Conservation (phyloP, 1,284 basidiomycete species). For the Sanghuangporus sanghuang region DNA sequence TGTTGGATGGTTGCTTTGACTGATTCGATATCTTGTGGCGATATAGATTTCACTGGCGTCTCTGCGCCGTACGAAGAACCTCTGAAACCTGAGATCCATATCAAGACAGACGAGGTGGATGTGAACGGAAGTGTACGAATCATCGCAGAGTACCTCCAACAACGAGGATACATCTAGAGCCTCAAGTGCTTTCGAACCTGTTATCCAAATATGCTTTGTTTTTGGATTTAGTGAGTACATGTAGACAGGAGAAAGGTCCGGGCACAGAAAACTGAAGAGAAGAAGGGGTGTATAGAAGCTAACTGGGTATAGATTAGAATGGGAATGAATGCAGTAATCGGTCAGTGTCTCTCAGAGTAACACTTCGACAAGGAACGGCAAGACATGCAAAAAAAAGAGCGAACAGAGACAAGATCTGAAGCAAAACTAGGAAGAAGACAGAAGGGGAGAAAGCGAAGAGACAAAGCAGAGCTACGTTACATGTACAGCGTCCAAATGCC, state of each 20-base stretch:
- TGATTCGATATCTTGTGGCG: slow-evolving; percentile 9
- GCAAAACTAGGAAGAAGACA: neutral
- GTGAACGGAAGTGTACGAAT: slow-evolving; percentile 77
- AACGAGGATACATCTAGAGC: slow-evolving; percentile 46
- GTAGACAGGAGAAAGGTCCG: neutral
- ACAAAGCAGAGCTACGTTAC: neutral
- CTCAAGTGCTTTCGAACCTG: neutral
- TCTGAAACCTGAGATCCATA: slow-evolving; percentile 83
- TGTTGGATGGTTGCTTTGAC: neutral
- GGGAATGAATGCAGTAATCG: neutral
- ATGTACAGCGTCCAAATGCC: slow-evolving; percentile 3
- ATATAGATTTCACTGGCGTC: slow-evolving; percentile 92
- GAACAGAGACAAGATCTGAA: neutral
- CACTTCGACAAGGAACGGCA: neutral
- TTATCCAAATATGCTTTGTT: neutral
- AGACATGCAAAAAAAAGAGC: neutral
- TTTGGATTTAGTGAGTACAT: neutral
- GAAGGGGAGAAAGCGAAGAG: neutral
- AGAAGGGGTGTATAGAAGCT: neutral
- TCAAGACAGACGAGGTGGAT: slow-evolving; percentile 80
- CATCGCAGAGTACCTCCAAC: slow-evolving; percentile 79
- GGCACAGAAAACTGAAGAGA: neutral
- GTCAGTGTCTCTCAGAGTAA: neutral
- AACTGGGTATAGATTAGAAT: slow-evolving; percentile 1
- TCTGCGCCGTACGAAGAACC: slow-evolving; percentile 97